These are phyloP conservation scores for Fusarium piperis DNA, from an alignment of 2,329 filamentous ascomycete species.

Conservation along the genomic window DNA sequence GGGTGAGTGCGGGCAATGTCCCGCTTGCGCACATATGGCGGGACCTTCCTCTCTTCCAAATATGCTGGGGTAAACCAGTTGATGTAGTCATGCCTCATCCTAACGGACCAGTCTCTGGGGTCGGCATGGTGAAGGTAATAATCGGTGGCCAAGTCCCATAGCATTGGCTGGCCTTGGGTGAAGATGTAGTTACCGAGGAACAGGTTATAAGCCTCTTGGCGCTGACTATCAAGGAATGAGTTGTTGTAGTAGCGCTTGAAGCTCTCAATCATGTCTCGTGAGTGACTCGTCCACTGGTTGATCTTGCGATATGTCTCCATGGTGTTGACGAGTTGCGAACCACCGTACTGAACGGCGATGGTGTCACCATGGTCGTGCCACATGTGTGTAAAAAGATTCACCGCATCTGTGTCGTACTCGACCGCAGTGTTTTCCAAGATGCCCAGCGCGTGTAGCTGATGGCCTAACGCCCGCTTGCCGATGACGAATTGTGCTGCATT, in stretches of 20 bases:
- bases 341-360: constrained; percentile 96
- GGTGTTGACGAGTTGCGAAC: constrained; percentile 96
- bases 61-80: constrained; percentile 85
- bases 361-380: constrained; percentile 98
- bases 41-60: constrained; percentile 70
- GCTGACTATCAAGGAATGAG: constrained; percentile 95
- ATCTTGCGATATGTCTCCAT: constrained; percentile 99
- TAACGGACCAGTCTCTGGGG: constrained; percentile 76
- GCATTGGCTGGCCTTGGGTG: constrained; percentile 85
- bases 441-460: constrained; percentile 91
- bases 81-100: constrained; percentile 77
- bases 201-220: constrained; percentile 97
- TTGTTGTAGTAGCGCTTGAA: constrained; percentile 99
- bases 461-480: constrained; percentile 89
- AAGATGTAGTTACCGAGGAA: constrained; percentile 98
- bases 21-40: constrained; percentile 55
- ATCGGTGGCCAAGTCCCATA: constrained; percentile 95
- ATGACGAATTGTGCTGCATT: constrained; percentile 99
- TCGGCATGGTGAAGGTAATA: constrained; percentile 95
- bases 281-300: constrained; percentile 98
- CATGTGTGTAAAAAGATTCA: constrained; percentile 98
- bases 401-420: constrained; percentile 93
- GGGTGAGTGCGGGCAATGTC: constrained; percentile 53
- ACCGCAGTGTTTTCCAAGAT: constrained; percentile 82
- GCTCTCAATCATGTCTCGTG: constrained; percentile 97